These are phyloP conservation scores for Tetrapyrgos nigripes DNA, from an alignment of 1,284 basidiomycete genomes.

Conservation along the genomic window DNA sequence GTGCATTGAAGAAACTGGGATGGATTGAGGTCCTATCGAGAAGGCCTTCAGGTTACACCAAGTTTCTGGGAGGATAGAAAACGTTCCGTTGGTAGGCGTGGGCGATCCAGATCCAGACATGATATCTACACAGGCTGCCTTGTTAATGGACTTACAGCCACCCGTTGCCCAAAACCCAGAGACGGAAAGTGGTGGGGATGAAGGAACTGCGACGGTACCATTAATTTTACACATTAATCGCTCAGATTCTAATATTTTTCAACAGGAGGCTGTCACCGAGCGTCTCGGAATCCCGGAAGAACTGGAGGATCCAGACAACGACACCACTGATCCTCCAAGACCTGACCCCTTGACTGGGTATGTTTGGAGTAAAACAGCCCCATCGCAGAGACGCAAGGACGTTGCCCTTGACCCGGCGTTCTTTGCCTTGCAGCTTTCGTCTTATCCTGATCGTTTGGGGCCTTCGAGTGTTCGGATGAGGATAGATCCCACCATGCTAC, in stretches of 20 bases:
- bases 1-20: constrained; percentile 75
- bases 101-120: constrained; percentile 86
- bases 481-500: constrained; percentile 59
- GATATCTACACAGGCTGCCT: constrained; percentile 70
- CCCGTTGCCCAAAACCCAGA: constrained; percentile 37
- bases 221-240: neutral
- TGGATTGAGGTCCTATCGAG: constrained; percentile 92
- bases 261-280: neutral
- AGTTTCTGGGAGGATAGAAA: constrained; percentile 90
- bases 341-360: constrained; percentile 80
- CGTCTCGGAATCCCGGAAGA: neutral
- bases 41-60: constrained; percentile 89
- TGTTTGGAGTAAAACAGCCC: constrained; percentile 86
- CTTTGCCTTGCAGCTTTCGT: constrained; percentile 87
- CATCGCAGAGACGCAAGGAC: constrained; percentile 86
- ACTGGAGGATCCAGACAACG: constrained; percentile 25
- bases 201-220: neutral
- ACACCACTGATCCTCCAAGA: no score
- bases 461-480: constrained; percentile 52
- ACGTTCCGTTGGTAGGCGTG: constrained; percentile 83
- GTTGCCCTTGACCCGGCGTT: constrained; percentile 89
- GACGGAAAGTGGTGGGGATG: constrained; percentile 18
- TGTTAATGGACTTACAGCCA: constrained; percentile 74
- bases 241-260: neutral
- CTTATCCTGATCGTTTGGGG: constrained; percentile 64